Evolutionary conservation across 805 yeast species (phyloP).

Genomic region (Cyberlindnera euphorbiae): DNA sequence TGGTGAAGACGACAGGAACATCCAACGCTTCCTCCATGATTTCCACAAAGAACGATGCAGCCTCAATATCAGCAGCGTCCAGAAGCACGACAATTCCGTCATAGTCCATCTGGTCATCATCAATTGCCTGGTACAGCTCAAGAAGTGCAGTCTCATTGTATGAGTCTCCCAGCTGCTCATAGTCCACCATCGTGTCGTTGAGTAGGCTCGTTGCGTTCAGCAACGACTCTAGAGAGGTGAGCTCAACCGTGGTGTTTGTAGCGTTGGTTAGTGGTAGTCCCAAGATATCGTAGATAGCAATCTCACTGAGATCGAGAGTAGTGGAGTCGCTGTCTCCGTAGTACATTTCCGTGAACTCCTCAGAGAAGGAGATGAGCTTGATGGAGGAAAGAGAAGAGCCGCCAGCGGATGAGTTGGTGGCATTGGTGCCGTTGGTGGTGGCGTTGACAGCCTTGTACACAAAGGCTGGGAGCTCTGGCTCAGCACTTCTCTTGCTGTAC

Average conservation of each 20-base stretch:
- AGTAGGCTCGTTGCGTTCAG: slow-evolving; percentile 5
- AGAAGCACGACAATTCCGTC: slow-evolving; percentile 48
- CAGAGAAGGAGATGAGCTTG: slow-evolving; percentile 14
- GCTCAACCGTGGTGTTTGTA: background rate
- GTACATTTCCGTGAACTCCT: slow-evolving; percentile 13
- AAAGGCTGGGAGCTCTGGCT: too few relatives aligned
- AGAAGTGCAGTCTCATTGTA: slow-evolving; percentile 22
- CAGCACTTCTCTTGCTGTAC: too few relatives aligned
- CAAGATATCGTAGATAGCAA: slow-evolving; percentile 1
- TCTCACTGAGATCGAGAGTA: background rate
- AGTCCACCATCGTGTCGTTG: slow-evolving; percentile 27
- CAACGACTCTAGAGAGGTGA: slow-evolving; percentile 6
- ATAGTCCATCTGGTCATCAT: slow-evolving; percentile 26
- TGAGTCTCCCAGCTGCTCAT: slow-evolving; percentile 34
- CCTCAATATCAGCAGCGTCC: slow-evolving; percentile 47
- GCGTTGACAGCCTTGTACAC: too few relatives aligned
- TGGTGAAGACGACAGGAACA: slow-evolving; percentile 48
- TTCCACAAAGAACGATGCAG: slow-evolving; percentile 46
- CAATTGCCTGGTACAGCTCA: slow-evolving; percentile 31
- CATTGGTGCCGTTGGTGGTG: slow-evolving; percentile 6
- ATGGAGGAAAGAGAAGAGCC: slow-evolving; percentile 1
- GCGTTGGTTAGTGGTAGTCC: slow-evolving; percentile 1
- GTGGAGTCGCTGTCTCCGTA: slow-evolving; percentile 5
- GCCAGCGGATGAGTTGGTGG: slow-evolving; percentile 8
- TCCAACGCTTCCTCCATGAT: too few relatives aligned